Evolutionary conservation across 495 filamentous ascomycete genomes (phyloP).

Genomic region (Tuber aestivum): DNA sequence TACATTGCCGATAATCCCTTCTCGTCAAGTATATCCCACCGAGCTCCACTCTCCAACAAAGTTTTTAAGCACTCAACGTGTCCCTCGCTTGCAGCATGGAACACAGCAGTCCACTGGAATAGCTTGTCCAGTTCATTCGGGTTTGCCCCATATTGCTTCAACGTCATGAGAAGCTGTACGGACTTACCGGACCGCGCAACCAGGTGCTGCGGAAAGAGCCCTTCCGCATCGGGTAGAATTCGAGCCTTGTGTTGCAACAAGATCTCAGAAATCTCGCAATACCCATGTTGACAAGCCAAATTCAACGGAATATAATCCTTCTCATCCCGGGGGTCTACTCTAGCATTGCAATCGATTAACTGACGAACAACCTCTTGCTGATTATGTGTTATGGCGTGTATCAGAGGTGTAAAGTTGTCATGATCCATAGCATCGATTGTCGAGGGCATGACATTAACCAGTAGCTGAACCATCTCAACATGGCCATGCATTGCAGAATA

Average conservation of each 20-base stretch:
- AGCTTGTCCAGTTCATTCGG: constrained; percentile 88
- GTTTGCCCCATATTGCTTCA: constrained; percentile 83
- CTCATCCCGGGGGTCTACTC: constrained; percentile 73
- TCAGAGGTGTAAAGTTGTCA: constrained; percentile 93
- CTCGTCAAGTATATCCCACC: constrained; percentile 74
- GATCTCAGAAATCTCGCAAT: constrained; percentile 70
- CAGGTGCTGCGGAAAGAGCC: constrained; percentile 93
- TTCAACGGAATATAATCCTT: constrained; percentile 91
- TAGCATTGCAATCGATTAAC: constrained; percentile 64
- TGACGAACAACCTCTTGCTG: constrained; percentile 70
- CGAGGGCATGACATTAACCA: constrained; percentile 54
- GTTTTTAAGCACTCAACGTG: constrained; percentile 79
- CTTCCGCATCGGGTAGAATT: constrained; percentile 87
- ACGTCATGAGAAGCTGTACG: constrained; percentile 66
- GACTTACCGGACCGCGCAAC: constrained; percentile 84
- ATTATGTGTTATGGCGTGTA: constrained; percentile 85
- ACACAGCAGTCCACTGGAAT: constrained; percentile 93
- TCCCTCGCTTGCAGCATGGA: constrained; percentile 94
- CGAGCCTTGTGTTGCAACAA: constrained; percentile 70
- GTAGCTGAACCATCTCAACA: constrained; percentile 69
- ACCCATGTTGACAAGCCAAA: constrained; percentile 87
- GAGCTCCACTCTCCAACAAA: constrained; percentile 67
- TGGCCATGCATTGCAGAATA: constrained; percentile 94
- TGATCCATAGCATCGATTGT: constrained; percentile 85
- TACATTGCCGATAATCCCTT: constrained; percentile 93